Conservation (phyloP, 768 basidiomycete species). For the Tylopilus sp. region DNA sequence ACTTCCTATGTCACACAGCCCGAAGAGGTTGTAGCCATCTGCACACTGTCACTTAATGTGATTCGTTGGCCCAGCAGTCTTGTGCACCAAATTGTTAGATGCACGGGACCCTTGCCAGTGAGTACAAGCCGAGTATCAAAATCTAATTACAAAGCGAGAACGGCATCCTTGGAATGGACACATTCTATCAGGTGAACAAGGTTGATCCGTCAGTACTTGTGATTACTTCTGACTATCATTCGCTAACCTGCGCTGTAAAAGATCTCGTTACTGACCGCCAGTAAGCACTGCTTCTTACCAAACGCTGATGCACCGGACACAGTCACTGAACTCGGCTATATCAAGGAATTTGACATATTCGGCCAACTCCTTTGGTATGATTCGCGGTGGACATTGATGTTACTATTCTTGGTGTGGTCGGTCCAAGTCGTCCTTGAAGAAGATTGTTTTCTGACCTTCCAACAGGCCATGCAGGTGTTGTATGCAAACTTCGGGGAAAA, state of each 20-base stretch:
- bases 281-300: too few species aligned
- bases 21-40: conserved; percentile 81
- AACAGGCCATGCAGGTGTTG: conserved; percentile 94
- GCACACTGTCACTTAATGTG: conserved; percentile 74
- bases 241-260: conserved; percentile 33
- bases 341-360: conserved; percentile 48
- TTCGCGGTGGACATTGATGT: conserved; percentile 94
- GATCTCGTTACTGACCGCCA: too few species aligned
- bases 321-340: neutral
- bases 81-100: conserved; percentile 79
- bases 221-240: neutral
- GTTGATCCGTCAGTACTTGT: conserved; percentile 66
- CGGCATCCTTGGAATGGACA: conserved; percentile 83
- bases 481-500: conserved; percentile 96
- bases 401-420: conserved; percentile 84
- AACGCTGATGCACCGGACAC: conserved; percentile 68
- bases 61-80: conserved; percentile 82
- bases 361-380: conserved; percentile 92
- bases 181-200: conserved; percentile 72
- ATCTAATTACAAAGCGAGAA: conserved; percentile 90
- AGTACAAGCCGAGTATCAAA: conserved; percentile 61
- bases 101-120: conserved; percentile 77
- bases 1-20: conserved; percentile 45
- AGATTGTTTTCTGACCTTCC: neutral
- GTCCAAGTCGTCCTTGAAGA: conserved; percentile 39